A percentile compares a stretch with the other conserved stretches of the same genome.
phyloP scores from a whole-genome alignment of 2,329 filamentous ascomycete species.

The Aspergillus jensenii region DNA sequence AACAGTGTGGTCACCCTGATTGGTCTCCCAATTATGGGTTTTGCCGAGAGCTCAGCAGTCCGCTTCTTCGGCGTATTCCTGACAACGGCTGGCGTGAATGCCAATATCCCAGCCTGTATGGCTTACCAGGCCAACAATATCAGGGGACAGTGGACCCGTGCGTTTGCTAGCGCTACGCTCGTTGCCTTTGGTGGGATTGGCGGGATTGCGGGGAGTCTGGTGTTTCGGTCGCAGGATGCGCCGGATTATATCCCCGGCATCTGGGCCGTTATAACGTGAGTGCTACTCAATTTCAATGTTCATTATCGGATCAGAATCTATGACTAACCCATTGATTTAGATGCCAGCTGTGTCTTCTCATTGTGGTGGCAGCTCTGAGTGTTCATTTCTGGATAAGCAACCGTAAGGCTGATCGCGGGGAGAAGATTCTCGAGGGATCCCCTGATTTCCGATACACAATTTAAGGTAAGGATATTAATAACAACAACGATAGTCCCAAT shows the following conservation, averaged over 20 bases:
- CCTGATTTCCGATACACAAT: constrained; percentile 39
- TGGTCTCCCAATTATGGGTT: constrained; percentile 73
- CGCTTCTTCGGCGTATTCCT: constrained; percentile 77
- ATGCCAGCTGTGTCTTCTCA: constrained; percentile 33
- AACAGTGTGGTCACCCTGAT: constrained; percentile 68
- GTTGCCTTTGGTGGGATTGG: constrained; percentile 76
- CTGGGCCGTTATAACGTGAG: constrained; percentile 33
- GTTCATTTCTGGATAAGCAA: constrained; percentile 35
- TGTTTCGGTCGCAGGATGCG: constrained; percentile 58
- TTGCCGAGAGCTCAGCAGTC: constrained; percentile 54
- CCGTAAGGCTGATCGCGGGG: constrained; percentile 33
- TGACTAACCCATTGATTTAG: constrained; percentile 19
- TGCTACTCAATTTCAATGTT: neutral
- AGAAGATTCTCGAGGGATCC: constrained; percentile 36
- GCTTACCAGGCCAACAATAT: constrained; percentile 87
- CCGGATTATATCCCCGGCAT: constrained; percentile 36
- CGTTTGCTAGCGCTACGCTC: constrained; percentile 72
- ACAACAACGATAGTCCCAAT: neutral
- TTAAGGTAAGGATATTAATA: neutral
- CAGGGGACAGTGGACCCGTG: constrained; percentile 83
- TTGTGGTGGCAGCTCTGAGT: constrained; percentile 28
- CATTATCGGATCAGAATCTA: neutral
- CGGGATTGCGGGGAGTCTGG: constrained; percentile 71
- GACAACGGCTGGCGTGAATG: constrained; percentile 70
- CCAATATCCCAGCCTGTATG: constrained; percentile 73